phyloP scores from a whole-genome alignment of 176 grass and related monocot species.

The Alopecurus myosuroides region DNA sequence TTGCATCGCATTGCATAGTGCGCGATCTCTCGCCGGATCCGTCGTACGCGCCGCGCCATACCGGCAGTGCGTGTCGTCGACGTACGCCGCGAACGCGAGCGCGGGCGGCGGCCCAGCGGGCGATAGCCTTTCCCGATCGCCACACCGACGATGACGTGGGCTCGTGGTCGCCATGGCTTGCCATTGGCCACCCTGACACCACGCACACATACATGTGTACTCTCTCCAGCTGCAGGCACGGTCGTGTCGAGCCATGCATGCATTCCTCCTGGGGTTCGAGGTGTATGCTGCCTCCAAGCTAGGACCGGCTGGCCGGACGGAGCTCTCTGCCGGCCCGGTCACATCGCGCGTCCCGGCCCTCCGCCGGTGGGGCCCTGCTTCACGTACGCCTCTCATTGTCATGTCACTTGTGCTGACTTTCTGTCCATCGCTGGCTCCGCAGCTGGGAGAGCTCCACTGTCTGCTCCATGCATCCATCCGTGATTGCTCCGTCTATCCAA shows the following conservation, averaged over 20 bases:
- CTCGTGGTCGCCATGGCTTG: neutral
- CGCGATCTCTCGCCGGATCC: neutral
- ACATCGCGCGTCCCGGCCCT: neutral
- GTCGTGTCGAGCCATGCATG: neutral
- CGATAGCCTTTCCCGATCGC: neutral
- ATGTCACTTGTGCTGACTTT: slow-evolving; percentile 43
- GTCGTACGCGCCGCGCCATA: neutral
- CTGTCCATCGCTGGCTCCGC: slow-evolving; percentile 1
- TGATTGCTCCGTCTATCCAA: neutral
- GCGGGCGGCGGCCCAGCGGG: neutral
- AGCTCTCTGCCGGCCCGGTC: slow-evolving; percentile 3
- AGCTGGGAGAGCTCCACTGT: neutral
- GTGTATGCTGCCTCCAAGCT: neutral
- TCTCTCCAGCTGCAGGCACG: neutral
- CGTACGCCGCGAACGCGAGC: neutral
- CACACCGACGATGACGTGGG: neutral
- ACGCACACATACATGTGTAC: neutral
- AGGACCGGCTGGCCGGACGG: neutral
- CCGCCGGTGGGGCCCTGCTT: neutral
- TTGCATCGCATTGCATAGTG: neutral
- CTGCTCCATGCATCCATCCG: neutral
- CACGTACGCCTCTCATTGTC: slow-evolving; percentile 6
- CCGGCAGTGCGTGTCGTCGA: neutral
- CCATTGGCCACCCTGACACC: neutral
- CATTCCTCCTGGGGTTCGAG: neutral